Evolutionary conservation across 225 moss, liverwort and hornwort genomes (phyloP).

Genomic region (Marchantia polymorpha): DNA sequence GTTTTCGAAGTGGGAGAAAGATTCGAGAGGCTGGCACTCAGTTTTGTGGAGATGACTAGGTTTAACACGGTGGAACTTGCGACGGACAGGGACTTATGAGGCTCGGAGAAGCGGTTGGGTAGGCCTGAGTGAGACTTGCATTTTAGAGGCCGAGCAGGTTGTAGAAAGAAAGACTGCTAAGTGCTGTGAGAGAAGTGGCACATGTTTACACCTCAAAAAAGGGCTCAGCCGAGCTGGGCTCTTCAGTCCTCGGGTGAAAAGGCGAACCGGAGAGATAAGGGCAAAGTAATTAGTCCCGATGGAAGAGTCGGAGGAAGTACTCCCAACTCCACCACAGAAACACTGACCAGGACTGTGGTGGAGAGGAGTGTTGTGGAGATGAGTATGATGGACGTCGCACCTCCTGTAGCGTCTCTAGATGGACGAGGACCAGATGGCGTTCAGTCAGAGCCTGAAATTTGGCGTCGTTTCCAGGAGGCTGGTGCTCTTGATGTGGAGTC

Average conservation of each 20-base stretch:
- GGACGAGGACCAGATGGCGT: conserved; percentile 44
- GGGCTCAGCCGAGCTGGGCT: conserved; percentile 54
- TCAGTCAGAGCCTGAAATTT: conserved; percentile 75
- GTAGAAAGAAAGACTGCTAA: background rate
- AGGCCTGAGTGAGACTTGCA: background rate
- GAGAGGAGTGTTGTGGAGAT: conserved; percentile 39
- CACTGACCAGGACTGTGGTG: conserved; percentile 26
- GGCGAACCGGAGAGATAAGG: conserved; percentile 36
- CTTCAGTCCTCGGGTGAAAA: conserved; percentile 32
- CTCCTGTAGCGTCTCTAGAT: conserved; percentile 52
- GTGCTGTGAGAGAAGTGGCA: conserved; percentile 24
- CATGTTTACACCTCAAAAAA: conserved; percentile 49
- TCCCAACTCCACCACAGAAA: conserved; percentile 13
- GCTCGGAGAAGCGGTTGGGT: background rate
- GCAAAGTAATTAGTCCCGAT: conserved; percentile 34
- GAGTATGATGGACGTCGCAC: conserved; percentile 40
- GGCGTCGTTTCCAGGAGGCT: conserved; percentile 83
- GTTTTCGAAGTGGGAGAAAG: conserved; percentile 7
- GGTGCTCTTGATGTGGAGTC: conserved; percentile 88
- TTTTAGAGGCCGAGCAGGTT: background rate
- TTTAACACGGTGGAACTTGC: background rate
- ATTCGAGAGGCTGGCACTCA: background rate
- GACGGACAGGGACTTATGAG: conserved; percentile 1
- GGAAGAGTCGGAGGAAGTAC: conserved; percentile 20
- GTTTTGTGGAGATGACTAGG: conserved; percentile 1